These are phyloP conservation scores for Hyphopichia fennica DNA, from an alignment of 1,139 yeast genomes.

Conservation along the genomic window DNA sequence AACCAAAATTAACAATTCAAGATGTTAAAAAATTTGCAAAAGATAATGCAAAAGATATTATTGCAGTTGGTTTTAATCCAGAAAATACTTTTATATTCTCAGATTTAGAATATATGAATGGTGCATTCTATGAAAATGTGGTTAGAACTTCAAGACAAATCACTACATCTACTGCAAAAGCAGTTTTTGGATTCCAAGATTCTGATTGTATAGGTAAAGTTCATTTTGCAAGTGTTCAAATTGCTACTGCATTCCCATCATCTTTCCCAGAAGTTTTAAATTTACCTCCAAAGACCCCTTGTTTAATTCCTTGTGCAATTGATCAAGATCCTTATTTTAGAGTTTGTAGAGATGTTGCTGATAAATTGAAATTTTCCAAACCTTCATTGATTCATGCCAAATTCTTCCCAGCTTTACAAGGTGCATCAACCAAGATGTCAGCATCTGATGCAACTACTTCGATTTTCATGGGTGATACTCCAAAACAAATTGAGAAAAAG, in stretches of 20 bases:
- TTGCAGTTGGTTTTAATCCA: conserved; percentile 92
- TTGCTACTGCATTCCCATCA: conserved; percentile 92
- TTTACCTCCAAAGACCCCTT: conserved; percentile 82
- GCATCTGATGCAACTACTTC: conserved; percentile 81
- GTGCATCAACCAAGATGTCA: conserved; percentile 95
- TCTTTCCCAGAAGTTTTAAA: conserved; percentile 94
- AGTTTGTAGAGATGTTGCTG: conserved; percentile 97
- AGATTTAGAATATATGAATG: conserved; percentile 90
- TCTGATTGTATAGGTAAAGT: conserved; percentile 92
- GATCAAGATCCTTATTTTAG: conserved; percentile 99
- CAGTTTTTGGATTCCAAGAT: conserved; percentile 97
- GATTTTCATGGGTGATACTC: conserved; percentile 92
- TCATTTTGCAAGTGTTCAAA: conserved; percentile 95
- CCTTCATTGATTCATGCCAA: conserved; percentile 92
- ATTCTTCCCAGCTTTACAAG: conserved; percentile 98
- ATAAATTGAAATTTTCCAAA: conserved; percentile 83
- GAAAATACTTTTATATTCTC: conserved; percentile 94
- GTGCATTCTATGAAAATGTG: conserved; percentile 90
- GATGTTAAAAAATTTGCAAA: conserved; percentile 80
- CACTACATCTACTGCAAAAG: conserved; percentile 92
- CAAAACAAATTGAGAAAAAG: conserved; percentile 89
- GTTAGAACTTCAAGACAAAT: conserved; percentile 93
- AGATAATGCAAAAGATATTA: conserved; percentile 89
- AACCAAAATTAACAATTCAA: conserved; percentile 81
- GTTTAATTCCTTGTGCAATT: conserved; percentile 98